Evolutionary conservation across 2,329 filamentous ascomycete genomes (phyloP).

Genomic region (Trichoderma harzianum): DNA sequence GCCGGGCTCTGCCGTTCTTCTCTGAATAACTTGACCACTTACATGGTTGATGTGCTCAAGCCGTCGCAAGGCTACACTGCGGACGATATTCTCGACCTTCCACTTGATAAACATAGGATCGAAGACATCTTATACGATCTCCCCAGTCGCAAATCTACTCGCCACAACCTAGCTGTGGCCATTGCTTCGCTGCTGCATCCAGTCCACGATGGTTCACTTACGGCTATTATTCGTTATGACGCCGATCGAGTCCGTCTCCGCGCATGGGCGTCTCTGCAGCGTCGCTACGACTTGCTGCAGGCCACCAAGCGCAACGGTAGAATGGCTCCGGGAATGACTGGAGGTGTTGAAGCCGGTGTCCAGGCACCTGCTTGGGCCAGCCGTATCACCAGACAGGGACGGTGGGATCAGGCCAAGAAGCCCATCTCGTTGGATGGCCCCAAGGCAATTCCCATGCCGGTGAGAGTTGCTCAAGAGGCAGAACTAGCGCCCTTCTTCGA

Average conservation of each 20-base stretch:
- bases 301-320: conserved; percentile 34
- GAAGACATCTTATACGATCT: conserved; percentile 32
- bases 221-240: conserved; percentile 38
- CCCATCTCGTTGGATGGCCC: conserved; percentile 33
- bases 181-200: conserved; percentile 36
- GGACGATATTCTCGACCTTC: conserved; percentile 36
- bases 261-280: conserved; percentile 36
- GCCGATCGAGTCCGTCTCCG: conserved; percentile 36
- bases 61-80: conserved; percentile 31
- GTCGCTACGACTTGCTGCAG: conserved; percentile 33
- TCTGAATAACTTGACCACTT: conserved; percentile 28
- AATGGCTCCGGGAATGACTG: conserved; percentile 26
- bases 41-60: conserved; percentile 31
- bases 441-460: conserved; percentile 35
- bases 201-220: conserved; percentile 32
- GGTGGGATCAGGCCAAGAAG: conserved; percentile 31
- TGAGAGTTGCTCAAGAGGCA: conserved; percentile 29
- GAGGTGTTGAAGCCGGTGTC: conserved; percentile 33
- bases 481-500: conserved; percentile 35
- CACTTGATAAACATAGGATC: conserved; percentile 30
- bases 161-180: conserved; percentile 30
- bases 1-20: conserved; percentile 30
- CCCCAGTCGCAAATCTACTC: conserved; percentile 35
- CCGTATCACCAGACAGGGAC: conserved; percentile 34
- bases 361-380: conserved; percentile 33